Percentiles rank a stretch among this genome's conserved stretches.
phyloP scores from a whole-genome alignment of 2,329 filamentous ascomycete species.

The Ambrosiella xylebori region DNA sequence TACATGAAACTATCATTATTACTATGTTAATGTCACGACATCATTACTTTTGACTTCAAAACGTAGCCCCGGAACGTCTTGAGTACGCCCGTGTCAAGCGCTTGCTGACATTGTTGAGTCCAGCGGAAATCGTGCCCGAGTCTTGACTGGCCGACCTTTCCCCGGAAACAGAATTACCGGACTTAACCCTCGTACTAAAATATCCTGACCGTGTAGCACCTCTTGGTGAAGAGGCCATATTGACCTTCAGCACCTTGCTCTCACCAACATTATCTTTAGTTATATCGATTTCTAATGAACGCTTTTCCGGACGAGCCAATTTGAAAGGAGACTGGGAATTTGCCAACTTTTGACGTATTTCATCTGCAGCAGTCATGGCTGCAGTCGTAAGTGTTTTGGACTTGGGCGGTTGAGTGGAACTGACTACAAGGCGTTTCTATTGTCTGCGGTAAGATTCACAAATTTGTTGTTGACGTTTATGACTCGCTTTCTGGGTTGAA shows the following conservation, averaged over 20 bases:
- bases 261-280: background rate
- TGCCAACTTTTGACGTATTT: conserved; percentile 8
- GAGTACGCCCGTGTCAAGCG: background rate
- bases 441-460: background rate
- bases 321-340: background rate
- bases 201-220: background rate
- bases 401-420: background rate
- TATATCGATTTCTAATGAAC: background rate
- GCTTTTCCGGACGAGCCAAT: background rate
- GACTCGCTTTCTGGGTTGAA: conserved; percentile 14
- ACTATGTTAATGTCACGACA: too few relatives aligned
- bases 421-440: background rate
- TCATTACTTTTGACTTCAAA: background rate
- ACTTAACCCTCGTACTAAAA: background rate
- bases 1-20: too few relatives aligned
- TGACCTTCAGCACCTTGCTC: background rate
- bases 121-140: background rate
- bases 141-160: background rate
- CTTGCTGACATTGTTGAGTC: background rate
- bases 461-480: conserved; percentile 2
- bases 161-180: background rate
- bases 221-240: background rate
- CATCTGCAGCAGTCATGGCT: conserved; percentile 6
- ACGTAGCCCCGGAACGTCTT: background rate
- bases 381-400: background rate